Evolutionary conservation across 2,329 filamentous ascomycete genomes (phyloP).

Genomic region (Venturia effusa): DNA sequence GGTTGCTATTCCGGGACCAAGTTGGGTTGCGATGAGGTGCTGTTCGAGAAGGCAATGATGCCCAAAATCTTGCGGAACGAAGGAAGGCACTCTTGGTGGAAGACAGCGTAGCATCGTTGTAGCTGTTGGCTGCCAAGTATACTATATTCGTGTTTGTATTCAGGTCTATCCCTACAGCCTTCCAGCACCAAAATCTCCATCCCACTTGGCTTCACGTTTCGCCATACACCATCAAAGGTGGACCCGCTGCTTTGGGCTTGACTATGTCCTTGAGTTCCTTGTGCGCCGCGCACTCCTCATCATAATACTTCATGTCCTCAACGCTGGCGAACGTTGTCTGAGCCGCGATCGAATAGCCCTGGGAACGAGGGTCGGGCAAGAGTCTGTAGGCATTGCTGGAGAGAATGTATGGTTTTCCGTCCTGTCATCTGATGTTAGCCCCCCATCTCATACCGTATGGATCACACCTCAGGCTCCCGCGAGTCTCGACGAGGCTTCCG

Average conservation of each 20-base stretch:
- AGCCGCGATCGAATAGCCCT: slow-evolving; percentile 55
- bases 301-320: slow-evolving; percentile 63
- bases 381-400: slow-evolving; percentile 44
- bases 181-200: not conserved
- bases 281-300: slow-evolving; percentile 47
- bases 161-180: not conserved
- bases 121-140: not conserved
- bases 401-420: slow-evolving; percentile 61
- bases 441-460: not conserved
- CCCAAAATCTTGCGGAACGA: slow-evolving; percentile 1
- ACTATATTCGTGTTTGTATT: not conserved
- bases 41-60: not conserved
- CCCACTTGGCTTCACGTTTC: not conserved
- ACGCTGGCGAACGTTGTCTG: slow-evolving; percentile 52
- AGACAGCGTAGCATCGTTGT: not conserved
- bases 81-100: not conserved
- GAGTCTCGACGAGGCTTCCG: not conserved
- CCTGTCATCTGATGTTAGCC: slow-evolving; percentile 32
- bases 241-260: slow-evolving; percentile 13
- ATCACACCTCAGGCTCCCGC: too few relatives aligned
- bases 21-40: not conserved
- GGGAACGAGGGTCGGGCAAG: slow-evolving; percentile 47
- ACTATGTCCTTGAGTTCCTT: slow-evolving; percentile 34
- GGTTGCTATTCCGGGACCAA: not conserved
- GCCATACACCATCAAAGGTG: slow-evolving; percentile 1